Base-by-base conservation (phyloP, 1,139 yeast species). In the Lodderomyces beijingensis region DNA sequence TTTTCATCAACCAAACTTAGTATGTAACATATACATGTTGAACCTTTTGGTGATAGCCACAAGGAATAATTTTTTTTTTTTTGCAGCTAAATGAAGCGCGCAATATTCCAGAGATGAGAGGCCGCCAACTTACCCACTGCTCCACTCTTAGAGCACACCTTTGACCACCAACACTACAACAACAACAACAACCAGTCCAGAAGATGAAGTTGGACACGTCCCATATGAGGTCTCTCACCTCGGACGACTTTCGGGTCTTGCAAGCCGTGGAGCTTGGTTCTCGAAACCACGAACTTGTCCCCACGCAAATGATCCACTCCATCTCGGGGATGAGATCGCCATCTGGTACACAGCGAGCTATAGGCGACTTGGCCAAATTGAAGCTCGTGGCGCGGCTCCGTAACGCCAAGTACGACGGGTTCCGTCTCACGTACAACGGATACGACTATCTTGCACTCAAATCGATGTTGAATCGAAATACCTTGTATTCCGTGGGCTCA, bases 401-500 rank as follows among this genome's bases (percentile, higher is more conserved):
- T 55, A 91, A 93, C 55, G 94, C 83, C 44, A 80, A 77, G 49
- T 84, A 91, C 56, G 98, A 91, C 53, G 98, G 99, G 12, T 93
- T 85, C 60, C 71, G 93, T 42, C 62, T 91, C 46, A 83, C 96
- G 1, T 89, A 84, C 53, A 77, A 75, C 32, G 99, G 99, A 4
- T 85, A 79, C 55, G 99, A 91, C 57, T 91, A 85, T 51, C 68
- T 93, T 43, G 97, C 97, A 0, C 66, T 91, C 44, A 86, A 82
- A 53, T 73, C 95, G 4, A 76, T 91, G 77, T 60, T 78, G 46
- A 84, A 81, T 49, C 70, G 89, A 45, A 77, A 80, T 31, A 70
- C 87, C 0, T 56, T 91, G 7, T 79, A 80, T 47, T 82, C 93
- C 2, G 76, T 91, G 9, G 97, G 96, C 12, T 72, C 81, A 28